phyloP scores from a whole-genome alignment of 1,284 basidiomycete species.

The Ustilago sp. region DNA sequence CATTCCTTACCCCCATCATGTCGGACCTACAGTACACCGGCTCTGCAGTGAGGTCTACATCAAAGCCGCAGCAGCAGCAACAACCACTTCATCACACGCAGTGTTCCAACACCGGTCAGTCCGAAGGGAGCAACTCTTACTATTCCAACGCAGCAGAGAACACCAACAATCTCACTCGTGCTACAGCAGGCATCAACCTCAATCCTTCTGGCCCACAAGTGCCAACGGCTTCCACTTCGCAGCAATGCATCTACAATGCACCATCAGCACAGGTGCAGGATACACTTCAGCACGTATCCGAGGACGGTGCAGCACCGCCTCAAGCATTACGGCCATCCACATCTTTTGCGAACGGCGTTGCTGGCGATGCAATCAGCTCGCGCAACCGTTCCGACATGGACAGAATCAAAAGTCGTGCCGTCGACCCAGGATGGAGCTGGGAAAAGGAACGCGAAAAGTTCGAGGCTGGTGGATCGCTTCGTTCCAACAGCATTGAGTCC shows the following conservation, averaged over 20 bases:
- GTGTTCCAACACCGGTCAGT: constrained; percentile 32
- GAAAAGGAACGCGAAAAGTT: constrained; percentile 47
- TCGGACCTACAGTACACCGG: neutral
- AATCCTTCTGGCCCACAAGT: neutral
- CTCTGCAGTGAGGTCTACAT: constrained; percentile 16
- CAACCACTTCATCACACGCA: constrained; percentile 20
- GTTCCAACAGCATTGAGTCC: constrained; percentile 45
- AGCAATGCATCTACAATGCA: constrained; percentile 13
- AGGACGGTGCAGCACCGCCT: constrained; percentile 11
- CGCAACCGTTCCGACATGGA: constrained; percentile 52
- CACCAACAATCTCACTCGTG: constrained; percentile 17
- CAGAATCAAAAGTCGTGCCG: constrained; percentile 50
- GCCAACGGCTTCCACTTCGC: constrained; percentile 16
- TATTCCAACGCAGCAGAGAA: constrained; percentile 23
- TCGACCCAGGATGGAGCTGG: constrained; percentile 57
- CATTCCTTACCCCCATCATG: neutral
- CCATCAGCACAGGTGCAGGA: neutral
- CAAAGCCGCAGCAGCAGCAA: constrained; percentile 12
- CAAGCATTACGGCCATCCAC: constrained; percentile 33
- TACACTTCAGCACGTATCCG: neutral
- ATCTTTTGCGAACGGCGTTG: constrained; percentile 25
- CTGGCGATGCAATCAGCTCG: constrained; percentile 13
- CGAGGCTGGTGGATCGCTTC: constrained; percentile 27
- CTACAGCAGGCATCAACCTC: constrained; percentile 25
- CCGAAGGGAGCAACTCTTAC: constrained; percentile 37